Evolutionary conservation across 2,329 filamentous ascomycete genomes (phyloP).

Genomic region (Epichloe uncinata): DNA sequence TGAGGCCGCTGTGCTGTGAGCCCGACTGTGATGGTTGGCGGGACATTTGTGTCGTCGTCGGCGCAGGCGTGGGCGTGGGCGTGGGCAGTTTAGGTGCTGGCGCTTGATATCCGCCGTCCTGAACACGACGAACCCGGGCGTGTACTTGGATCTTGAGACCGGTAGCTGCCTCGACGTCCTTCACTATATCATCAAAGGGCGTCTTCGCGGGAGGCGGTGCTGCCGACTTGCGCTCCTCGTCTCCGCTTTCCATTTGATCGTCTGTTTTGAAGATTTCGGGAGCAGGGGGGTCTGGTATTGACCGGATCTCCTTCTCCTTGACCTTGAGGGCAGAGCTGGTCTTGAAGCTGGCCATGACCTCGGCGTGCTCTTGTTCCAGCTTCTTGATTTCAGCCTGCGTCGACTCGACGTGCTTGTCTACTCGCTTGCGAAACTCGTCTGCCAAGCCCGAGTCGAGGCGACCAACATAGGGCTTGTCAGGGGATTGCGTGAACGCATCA

Average conservation of each 20-base stretch:
- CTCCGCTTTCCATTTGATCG: constrained; percentile 35
- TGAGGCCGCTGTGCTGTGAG: constrained; percentile 41
- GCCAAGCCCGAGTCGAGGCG: constrained; percentile 63
- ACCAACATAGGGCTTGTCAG: constrained; percentile 45
- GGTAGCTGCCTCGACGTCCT: constrained; percentile 59
- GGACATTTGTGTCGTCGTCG: constrained; percentile 26
- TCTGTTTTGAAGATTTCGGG: constrained; percentile 52
- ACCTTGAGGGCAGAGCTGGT: constrained; percentile 54
- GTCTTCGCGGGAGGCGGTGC: constrained; percentile 27
- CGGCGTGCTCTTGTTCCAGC: constrained; percentile 68
- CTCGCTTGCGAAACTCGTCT: constrained; percentile 71
- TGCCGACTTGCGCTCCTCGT: constrained; percentile 26
- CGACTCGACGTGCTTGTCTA: constrained; percentile 55
- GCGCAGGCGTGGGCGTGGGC: constrained; percentile 10
- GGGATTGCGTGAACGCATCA: constrained; percentile 30
- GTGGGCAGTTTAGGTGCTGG: constrained; percentile 29
- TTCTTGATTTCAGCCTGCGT: constrained; percentile 72
- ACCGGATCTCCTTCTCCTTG: constrained; percentile 64
- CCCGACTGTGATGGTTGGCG: constrained; percentile 40
- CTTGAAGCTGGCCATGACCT: constrained; percentile 61
- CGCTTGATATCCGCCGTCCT: constrained; percentile 66
- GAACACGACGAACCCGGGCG: constrained; percentile 53
- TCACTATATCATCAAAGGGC: constrained; percentile 59
- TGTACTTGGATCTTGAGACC: constrained; percentile 53
- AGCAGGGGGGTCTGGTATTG: constrained; percentile 46